Conservation (phyloP, 257 asterid species). For the Capsicum chinense region DNA sequence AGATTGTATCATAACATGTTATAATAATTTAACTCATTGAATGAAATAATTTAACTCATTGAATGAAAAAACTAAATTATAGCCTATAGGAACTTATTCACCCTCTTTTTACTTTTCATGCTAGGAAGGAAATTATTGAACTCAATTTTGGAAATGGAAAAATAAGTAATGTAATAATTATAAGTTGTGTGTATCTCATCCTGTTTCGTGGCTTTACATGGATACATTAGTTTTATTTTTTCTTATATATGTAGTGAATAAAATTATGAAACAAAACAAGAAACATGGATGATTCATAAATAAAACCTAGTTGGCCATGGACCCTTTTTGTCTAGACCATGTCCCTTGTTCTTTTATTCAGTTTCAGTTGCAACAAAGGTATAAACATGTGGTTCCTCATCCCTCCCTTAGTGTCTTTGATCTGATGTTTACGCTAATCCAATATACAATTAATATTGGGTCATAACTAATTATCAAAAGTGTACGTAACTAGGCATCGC, state of each 20-base stretch:
- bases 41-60: no score
- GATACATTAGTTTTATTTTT: background rate
- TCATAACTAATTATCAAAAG: no score
- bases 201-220: slow-evolving; percentile 16
- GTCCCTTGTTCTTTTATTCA: slow-evolving; percentile 17
- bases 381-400: background rate
- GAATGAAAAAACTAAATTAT: background rate
- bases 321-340: background rate
- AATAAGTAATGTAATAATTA: background rate
- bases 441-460: no score
- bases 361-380: background rate
- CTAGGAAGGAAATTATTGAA: background rate
- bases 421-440: background rate
- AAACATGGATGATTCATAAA: background rate
- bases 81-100: background rate
- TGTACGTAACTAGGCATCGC: no score
- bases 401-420: background rate
- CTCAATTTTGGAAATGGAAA: background rate
- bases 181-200: background rate
- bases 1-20: no score
- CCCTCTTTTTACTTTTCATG: background rate
- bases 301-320: slow-evolving; percentile 23
- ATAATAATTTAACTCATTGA: no score
- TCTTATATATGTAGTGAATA: slow-evolving; percentile 14
- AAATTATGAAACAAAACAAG: background rate